Percentiles rank a stretch among this genome's conserved stretches.
phyloP scores from a whole-genome alignment of 108 stramenopile species.

The Heterococcus sp. region DNA sequence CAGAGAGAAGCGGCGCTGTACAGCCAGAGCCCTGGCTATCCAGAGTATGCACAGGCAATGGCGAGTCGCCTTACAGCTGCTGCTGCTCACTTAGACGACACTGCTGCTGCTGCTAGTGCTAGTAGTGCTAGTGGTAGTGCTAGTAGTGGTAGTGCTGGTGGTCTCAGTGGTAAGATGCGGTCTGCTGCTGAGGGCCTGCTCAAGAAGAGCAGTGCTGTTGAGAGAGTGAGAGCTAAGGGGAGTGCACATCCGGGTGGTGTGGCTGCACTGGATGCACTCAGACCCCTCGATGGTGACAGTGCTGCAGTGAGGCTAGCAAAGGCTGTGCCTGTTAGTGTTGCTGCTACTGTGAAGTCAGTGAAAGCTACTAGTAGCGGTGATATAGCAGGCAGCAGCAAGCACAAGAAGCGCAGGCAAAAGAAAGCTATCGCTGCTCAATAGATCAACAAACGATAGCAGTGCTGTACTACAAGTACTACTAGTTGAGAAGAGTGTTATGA shows the following conservation, averaged over 20 bases:
- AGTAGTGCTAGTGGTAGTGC: too few relatives aligned
- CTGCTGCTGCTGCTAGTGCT: conserved; percentile 2
- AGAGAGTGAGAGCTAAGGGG: background rate
- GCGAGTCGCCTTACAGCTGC: conserved; percentile 1
- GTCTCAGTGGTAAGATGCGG: background rate
- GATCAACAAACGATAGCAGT: too few relatives aligned
- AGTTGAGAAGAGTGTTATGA: too few relatives aligned
- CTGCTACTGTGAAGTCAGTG: too few relatives aligned
- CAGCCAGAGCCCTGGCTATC: conserved; percentile 12
- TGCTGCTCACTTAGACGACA: conserved; percentile 1
- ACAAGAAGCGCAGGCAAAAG: background rate
- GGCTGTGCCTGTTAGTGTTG: too few relatives aligned
- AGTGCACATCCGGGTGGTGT: background rate
- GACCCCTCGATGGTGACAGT: background rate
- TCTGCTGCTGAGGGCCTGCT: conserved; percentile 4
- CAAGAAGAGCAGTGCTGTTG: conserved; percentile 2
- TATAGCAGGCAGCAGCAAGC: background rate
- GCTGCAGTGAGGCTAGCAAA: background rate
- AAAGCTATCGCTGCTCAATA: too few relatives aligned
- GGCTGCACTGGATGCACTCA: background rate
- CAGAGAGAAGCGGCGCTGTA: conserved; percentile 18
- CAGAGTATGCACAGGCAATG: conserved; percentile 10
- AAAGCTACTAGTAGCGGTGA: background rate
- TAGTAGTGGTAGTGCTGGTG: conserved; percentile 14
- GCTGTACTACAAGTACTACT: too few relatives aligned